Evolutionary conservation across 83 land plant genomes (phyloP), one percentile per base, ranked within the genome.

Genomic region (Picea mariana): DNA sequence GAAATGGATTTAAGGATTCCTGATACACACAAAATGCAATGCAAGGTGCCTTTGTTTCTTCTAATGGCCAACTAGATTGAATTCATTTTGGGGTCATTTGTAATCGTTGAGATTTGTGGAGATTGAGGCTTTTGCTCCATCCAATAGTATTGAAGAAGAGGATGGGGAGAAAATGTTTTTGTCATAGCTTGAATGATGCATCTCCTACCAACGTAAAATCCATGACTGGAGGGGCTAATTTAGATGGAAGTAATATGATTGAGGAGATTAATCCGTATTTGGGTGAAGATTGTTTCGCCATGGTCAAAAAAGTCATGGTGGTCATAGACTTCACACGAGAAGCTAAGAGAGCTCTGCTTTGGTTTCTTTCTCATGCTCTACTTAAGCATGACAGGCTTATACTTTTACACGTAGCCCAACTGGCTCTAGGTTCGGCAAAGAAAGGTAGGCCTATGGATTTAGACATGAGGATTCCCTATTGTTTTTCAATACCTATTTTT

Each of bases 401-500:
- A 52, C 90, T 91, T 75, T 77, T 91, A 44, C 87, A 88, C 76
- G 89, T 91, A n/a, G 89, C 80, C n/a, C n/a, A n/a, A n/a, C n/a
- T n/a, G n/a, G n/a, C n/a, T n/a, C n/a, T n/a, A n/a, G n/a, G n/a
- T n/a, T n/a, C n/a, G n/a, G n/a, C n/a, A n/a, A n/a, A n/a, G n/a
- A n/a, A n/a, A n/a, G n/a, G n/a, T n/a, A n/a, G n/a, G n/a, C n/a
- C n/a, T n/a, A n/a, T n/a, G n/a, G n/a, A n/a, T n/a, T n/a, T n/a
- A n/a, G n/a, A n/a, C n/a, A n/a, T n/a, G n/a, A n/a, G n/a, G n/a
- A n/a, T n/a, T n/a, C n/a, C n/a, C n/a, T n/a, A n/a, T n/a, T n/a
- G n/a, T n/a, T n/a, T n/a, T n/a, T n/a, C n/a, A n/a, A n/a, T n/a
- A n/a, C n/a, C n/a, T n/a, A n/a, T n/a, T n/a, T n/a, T n/a, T n/a